These are phyloP conservation scores for Aspergillus sp. DNA, from an alignment of 2,329 filamentous ascomycete species.

Conservation along the genomic window DNA sequence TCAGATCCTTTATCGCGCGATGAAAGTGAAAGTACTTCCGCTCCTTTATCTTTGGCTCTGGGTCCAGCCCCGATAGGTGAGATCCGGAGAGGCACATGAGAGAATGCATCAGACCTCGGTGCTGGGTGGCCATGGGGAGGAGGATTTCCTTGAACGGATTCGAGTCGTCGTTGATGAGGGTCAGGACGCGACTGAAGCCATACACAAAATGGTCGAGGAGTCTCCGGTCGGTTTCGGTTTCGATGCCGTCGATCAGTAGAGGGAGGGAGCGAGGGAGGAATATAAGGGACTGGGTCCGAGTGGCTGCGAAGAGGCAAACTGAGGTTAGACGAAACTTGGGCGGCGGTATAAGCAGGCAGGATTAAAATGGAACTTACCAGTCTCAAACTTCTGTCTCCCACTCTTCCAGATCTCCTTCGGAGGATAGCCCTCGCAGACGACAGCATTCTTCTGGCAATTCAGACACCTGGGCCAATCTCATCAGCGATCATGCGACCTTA, in stretches of 20 bases:
- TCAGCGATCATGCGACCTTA: constrained; percentile 3
- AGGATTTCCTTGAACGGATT: constrained; percentile 83
- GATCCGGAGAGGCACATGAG: constrained; percentile 74
- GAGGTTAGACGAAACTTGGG: constrained; percentile 1
- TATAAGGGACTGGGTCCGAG: constrained; percentile 23
- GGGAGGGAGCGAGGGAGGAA: constrained; percentile 40
- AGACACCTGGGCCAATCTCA: constrained; percentile 31
- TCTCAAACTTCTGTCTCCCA: constrained; percentile 65
- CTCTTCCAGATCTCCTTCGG: constrained; percentile 82
- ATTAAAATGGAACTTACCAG: constrained; percentile 36
- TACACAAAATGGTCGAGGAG: constrained; percentile 78
- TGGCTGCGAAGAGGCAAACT: constrained; percentile 13
- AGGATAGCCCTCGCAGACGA: constrained; percentile 83
- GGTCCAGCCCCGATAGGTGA: constrained; percentile 51
- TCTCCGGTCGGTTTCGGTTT: constrained; percentile 66
- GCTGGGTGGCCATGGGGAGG: constrained; percentile 68
- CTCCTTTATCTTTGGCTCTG: constrained; percentile 42
- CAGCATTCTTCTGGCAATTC: constrained; percentile 89
- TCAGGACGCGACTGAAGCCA: constrained; percentile 70
- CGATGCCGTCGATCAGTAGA: constrained; percentile 66
- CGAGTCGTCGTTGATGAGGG: constrained; percentile 66
- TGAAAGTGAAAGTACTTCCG: constrained; percentile 48
- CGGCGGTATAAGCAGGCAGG: background rate
- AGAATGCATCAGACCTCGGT: constrained; percentile 82
- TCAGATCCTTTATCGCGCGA: constrained; percentile 30